phyloP scores from a whole-genome alignment of 2,329 filamentous ascomycete species.

The Paracoccidioides brasiliensis region DNA sequence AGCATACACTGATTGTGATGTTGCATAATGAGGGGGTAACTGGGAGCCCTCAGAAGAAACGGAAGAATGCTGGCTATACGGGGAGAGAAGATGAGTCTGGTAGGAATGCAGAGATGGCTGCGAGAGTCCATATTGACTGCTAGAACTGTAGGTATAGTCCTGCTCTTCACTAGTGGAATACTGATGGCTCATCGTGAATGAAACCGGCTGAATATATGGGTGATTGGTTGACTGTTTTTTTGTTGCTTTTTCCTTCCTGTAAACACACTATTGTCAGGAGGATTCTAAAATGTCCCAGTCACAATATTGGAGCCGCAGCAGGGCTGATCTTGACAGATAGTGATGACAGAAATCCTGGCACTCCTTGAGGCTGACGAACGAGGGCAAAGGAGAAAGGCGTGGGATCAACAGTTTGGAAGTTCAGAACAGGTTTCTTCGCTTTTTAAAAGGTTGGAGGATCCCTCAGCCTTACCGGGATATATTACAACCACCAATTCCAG shows the following conservation, averaged over 20 bases:
- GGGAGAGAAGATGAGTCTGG: constrained; percentile 23
- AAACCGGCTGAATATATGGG: constrained; percentile 5
- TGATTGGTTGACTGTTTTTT: neutral
- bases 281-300: constrained; percentile 2
- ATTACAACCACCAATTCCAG: neutral
- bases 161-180: constrained; percentile 17
- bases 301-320: neutral
- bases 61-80: constrained; percentile 21
- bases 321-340: neutral
- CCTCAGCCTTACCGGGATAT: neutral
- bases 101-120: constrained; percentile 26
- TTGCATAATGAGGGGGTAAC: constrained; percentile 18
- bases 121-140: constrained; percentile 15
- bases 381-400: neutral
- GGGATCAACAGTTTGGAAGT: neutral
- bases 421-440: neutral
- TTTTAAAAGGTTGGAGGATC: neutral
- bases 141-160: constrained; percentile 15
- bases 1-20: constrained; percentile 21
- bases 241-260: neutral
- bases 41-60: constrained; percentile 22
- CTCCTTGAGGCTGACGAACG: neutral
- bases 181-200: constrained; percentile 15
- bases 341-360: neutral
- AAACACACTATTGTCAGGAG: neutral